Evolutionary conservation across 805 yeast genomes (phyloP).

Genomic region (Schwanniomyces occidentalis): DNA sequence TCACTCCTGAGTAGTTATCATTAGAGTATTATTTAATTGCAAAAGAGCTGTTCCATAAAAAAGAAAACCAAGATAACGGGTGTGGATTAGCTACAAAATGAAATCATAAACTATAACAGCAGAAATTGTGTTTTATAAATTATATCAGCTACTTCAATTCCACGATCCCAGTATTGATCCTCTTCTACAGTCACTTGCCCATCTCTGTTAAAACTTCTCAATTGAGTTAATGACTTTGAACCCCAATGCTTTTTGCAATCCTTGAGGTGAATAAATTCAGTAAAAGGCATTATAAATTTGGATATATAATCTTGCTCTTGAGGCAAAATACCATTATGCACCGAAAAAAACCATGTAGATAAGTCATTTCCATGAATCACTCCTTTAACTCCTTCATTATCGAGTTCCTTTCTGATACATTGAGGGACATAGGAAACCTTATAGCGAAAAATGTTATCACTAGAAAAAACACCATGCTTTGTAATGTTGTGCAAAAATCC

Average conservation of each 20-base stretch:
- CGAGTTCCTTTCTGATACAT: slow-evolving; percentile 19
- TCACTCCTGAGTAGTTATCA: too few species aligned
- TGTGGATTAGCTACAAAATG: too few species aligned
- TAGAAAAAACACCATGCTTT: slow-evolving; percentile 23
- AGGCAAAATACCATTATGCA: slow-evolving; percentile 22
- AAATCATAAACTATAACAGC: too few species aligned
- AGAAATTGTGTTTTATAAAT: too few species aligned
- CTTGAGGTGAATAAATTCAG: slow-evolving; percentile 26
- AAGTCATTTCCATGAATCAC: slow-evolving; percentile 40
- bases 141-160: slow-evolving; percentile 28
- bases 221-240: slow-evolving; percentile 18
- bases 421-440: slow-evolving; percentile 27
- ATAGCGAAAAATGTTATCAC: slow-evolving; percentile 27
- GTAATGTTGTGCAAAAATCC: slow-evolving; percentile 31
- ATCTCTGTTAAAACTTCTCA: slow-evolving; percentile 26
- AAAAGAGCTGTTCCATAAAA: too few species aligned
- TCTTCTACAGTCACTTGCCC: slow-evolving; percentile 25
- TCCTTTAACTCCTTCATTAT: slow-evolving; percentile 14
- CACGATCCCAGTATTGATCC: slow-evolving; percentile 39
- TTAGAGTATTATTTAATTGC: too few species aligned
- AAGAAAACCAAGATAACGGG: too few species aligned
- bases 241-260: slow-evolving; percentile 26
- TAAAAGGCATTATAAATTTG: slow-evolving; percentile 28
- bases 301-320: slow-evolving; percentile 22
- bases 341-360: slow-evolving; percentile 31